A percentile compares a stretch with the other conserved stretches of the same genome.
phyloP scores from a whole-genome alignment of 345 rosid genomes.

The Salix viminalis region DNA sequence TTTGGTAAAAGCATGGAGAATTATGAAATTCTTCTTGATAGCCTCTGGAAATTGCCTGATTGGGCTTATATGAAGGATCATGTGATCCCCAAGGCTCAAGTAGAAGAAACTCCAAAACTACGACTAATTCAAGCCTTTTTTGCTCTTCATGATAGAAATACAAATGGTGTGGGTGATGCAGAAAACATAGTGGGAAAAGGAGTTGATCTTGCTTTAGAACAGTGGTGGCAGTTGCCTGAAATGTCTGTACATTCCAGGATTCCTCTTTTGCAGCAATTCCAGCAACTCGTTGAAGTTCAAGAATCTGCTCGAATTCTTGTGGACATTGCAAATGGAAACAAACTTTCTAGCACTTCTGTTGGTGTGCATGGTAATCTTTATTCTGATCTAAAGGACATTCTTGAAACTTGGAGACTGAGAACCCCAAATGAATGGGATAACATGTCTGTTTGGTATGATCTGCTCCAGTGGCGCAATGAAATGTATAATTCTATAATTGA shows the following conservation, averaged over 20 bases:
- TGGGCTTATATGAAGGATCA: slow-evolving; percentile 93
- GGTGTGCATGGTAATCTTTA: slow-evolving; percentile 76
- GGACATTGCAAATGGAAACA: slow-evolving; percentile 88
- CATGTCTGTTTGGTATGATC: slow-evolving; percentile 95
- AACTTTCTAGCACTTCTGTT: slow-evolving; percentile 55
- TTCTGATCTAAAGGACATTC: slow-evolving; percentile 94
- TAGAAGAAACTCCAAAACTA: slow-evolving; percentile 97
- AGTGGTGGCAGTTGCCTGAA: slow-evolving; percentile 99
- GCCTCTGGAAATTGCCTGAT: slow-evolving; percentile 93
- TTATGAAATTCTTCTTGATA: slow-evolving; percentile 90
- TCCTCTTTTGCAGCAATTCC: slow-evolving; percentile 96
- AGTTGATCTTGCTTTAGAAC: slow-evolving; percentile 90
- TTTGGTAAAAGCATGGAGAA: slow-evolving; percentile 91
- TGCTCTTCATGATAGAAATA: slow-evolving; percentile 80
- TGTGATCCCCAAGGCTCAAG: slow-evolving; percentile 98
- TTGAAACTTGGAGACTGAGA: slow-evolving; percentile 97
- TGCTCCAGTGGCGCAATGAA: slow-evolving; percentile 98
- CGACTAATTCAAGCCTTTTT: slow-evolving; percentile 85
- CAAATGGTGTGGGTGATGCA: slow-evolving; percentile 84
- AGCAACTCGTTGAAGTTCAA: slow-evolving; percentile 94
- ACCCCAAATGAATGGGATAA: slow-evolving; percentile 99
- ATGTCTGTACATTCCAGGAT: slow-evolving; percentile 93
- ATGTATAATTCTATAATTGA: slow-evolving; percentile 90
- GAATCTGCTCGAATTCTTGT: slow-evolving; percentile 87
- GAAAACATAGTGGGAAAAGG: slow-evolving; percentile 89